phyloP scores from a whole-genome alignment of 805 yeast species.

The Cyberlindnera maritima region DNA sequence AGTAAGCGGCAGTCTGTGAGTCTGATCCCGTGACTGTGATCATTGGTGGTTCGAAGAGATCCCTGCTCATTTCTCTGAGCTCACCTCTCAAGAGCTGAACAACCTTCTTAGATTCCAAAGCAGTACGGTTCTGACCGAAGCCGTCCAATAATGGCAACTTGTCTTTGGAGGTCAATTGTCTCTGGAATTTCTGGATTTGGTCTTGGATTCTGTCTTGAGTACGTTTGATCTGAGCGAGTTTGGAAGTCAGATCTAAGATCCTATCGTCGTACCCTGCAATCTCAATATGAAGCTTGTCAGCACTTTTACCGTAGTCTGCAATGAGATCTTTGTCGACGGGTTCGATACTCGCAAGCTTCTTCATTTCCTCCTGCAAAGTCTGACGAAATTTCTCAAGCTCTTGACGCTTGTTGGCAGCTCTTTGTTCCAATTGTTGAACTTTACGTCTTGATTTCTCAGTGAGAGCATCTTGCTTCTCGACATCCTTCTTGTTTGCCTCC shows the following conservation, averaged over 20 bases:
- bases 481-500: slow-evolving; percentile 31
- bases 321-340: slow-evolving; percentile 8
- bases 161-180: slow-evolving; percentile 43
- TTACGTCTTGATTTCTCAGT: background rate
- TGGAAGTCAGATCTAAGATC: slow-evolving; percentile 40
- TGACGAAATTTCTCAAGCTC: slow-evolving; percentile 33
- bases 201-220: slow-evolving; percentile 32
- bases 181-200: slow-evolving; percentile 22
- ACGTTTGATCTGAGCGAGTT: slow-evolving; percentile 34
- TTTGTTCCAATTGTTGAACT: background rate
- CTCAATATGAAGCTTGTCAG: slow-evolving; percentile 29
- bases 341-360: slow-evolving; percentile 12
- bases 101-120: slow-evolving; percentile 33
- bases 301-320: slow-evolving; percentile 9
- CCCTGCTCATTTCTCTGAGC: slow-evolving; percentile 33
- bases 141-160: slow-evolving; percentile 45
- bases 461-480: slow-evolving; percentile 28
- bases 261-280: slow-evolving; percentile 35
- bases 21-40: slow-evolving; percentile 57
- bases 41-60: slow-evolving; percentile 72
- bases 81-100: slow-evolving; percentile 41
- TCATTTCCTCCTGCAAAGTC: slow-evolving; percentile 27
- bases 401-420: slow-evolving; percentile 30
- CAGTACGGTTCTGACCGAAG: slow-evolving; percentile 1
- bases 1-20: slow-evolving; percentile 45